A percentile compares a stretch with the other conserved stretches of the same genome.
Evolutionary conservation across 352 stramenopile genomes (phyloP).

Genomic region (Peronospora tabacina): DNA sequence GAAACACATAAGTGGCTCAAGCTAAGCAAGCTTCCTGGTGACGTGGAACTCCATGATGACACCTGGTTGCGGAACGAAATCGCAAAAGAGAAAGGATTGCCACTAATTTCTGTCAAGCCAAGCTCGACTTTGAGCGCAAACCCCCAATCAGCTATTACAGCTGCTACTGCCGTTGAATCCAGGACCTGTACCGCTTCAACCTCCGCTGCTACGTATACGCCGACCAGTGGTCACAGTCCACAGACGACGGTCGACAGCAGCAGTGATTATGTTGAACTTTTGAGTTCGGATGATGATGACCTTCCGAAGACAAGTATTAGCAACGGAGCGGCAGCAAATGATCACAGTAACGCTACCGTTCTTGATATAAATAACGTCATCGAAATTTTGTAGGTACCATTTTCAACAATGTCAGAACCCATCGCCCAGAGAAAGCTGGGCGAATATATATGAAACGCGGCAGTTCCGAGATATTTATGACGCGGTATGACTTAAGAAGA

Average conservation of each 20-base stretch:
- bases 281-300: constrained; percentile 47
- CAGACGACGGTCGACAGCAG: constrained; percentile 31
- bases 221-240: constrained; percentile 13
- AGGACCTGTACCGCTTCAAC: constrained; percentile 4
- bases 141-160: neutral
- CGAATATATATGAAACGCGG: neutral
- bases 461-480: too few relatives aligned
- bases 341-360: constrained; percentile 1
- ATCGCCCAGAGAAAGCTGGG: neutral
- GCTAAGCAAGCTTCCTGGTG: constrained; percentile 49
- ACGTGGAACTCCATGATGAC: constrained; percentile 66
- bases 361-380: constrained; percentile 28
- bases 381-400: constrained; percentile 31
- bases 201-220: constrained; percentile 3
- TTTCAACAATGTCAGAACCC: neutral
- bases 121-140: neutral
- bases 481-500: too few relatives aligned
- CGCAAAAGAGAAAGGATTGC: constrained; percentile 40
- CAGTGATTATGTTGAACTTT: constrained; percentile 48
- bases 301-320: constrained; percentile 7
- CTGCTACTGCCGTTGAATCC: constrained; percentile 2
- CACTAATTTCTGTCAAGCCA: constrained; percentile 5
- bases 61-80: constrained; percentile 68
- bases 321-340: constrained; percentile 3
- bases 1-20: constrained; percentile 71